Evolutionary conservation across 108 stramenopile species (phyloP), one percentile per base, ranked within the genome.

Genomic region (Pseudonitzschia pungens): DNA sequence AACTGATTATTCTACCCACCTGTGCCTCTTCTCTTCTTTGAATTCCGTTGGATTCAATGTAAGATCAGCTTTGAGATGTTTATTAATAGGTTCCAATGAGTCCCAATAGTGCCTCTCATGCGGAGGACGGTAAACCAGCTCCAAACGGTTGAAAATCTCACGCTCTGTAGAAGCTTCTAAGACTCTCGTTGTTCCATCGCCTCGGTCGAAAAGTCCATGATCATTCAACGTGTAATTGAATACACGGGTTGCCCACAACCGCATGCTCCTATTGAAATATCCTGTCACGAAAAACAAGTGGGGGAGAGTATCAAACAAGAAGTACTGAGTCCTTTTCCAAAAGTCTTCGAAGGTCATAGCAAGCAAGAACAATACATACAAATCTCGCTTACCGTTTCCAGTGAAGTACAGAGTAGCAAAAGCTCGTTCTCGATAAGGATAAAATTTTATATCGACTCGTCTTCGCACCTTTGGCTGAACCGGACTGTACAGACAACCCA

Each of bases 391-490:
- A 62, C 60, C 84, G 73, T 79, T 80, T 26, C 87, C 87, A 21
- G 87, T 88, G 58, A 88, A 88, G 62, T 88, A 86, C 4, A 88
- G 62, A 14, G 70, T 60, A 0, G 84, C 87, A 77, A 84, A 88
- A 21, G 73, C 77, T 57, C 77, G 69, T 63, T 88, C 82, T 3
- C 83, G 63, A 55, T 80, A 79, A 3, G 81, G 83, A 74, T 82
- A 82, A 57, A 84, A 75, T 52, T 88, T 85, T 63, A 86, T 84
- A 68, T 88, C 87, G 20, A 88, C 65, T 50, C 87, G 63, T 28
- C 87, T 58, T 32, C 73, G 60, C 27, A 54, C 75, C 2, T 63
- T 71, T 6, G 64, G 36, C 7, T 72, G 4, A 15, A 24, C 41
- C 5, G 83, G 86, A 41, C 73, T 73, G 7, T 51, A n/a, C 55